phyloP scores from a whole-genome alignment of 2,329 filamentous ascomycete species.

The Colletotrichum abscissum region DNA sequence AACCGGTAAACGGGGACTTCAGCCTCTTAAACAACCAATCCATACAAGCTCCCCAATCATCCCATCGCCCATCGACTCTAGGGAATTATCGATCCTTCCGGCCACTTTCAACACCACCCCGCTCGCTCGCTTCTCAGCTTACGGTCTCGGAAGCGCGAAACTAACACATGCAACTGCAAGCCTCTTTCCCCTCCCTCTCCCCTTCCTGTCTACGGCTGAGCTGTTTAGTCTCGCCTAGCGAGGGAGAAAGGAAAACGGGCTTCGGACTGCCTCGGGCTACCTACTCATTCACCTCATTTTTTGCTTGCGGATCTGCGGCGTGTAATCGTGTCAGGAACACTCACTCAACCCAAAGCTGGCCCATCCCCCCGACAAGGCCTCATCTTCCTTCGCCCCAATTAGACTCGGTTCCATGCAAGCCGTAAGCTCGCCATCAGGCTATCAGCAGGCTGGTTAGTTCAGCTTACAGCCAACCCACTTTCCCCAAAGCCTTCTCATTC shows the following conservation, averaged over 20 bases:
- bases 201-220: conserved; percentile 9
- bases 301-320: not conserved
- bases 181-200: conserved; percentile 16
- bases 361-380: not conserved
- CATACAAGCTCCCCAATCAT: not conserved
- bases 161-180: conserved; percentile 13
- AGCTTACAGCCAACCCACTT: not conserved
- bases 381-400: conserved; percentile 24
- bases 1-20: conserved; percentile 13
- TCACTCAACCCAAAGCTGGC: not conserved
- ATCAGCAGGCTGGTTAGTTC: conserved; percentile 13
- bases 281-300: not conserved
- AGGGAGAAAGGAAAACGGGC: not conserved
- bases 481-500: not conserved
- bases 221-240: conserved; percentile 9
- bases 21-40: conserved; percentile 27
- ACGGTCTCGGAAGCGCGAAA: conserved; percentile 25
- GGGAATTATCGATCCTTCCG: conserved; percentile 19
- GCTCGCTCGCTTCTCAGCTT: conserved; percentile 11
- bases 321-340: conserved; percentile 9
- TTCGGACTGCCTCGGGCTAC: not conserved
- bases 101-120: not conserved
- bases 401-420: conserved; percentile 23
- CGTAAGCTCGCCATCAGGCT: conserved; percentile 29
- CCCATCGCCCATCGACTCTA: conserved; percentile 8